Evolutionary conservation across 2,329 filamentous ascomycete species (phyloP), one percentile per base, ranked within the genome.

Genomic region (Plenodomus lindquistii): DNA sequence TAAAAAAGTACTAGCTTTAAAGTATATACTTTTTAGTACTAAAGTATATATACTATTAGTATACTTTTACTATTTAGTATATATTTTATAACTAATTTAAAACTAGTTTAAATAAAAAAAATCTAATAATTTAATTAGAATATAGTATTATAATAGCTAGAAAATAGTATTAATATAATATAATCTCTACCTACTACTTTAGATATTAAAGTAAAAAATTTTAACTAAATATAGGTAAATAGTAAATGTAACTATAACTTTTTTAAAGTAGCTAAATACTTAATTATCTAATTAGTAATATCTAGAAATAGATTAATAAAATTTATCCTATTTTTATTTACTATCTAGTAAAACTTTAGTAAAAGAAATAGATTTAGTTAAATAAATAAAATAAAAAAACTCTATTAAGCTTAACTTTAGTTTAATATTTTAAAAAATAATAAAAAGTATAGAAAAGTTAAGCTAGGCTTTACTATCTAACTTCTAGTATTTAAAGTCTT

Each of bases 141-240:
- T 66, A 75, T 75, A 75, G 69, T 65, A 67, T 75, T 75, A 69
- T 71, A 66, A 24, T 24, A 24, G 22, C 22, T 67, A 73, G 65
- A 73, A 74, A 75, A 63, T 73, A 69, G 66, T 75, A 65, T 75
- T 74, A 67, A 75, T 11, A 11, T 24, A 24, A 24, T 74, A 66
- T 75, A 71, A 73, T 74, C 74, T 75, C 73, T 74, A 69, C 71
- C 69, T 67, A 73, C 68, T 73, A 65, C 68, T 72, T 70, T 73
- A 44, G 44, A 49, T 49, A 40, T 49, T 40, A 49, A 49, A 49
- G 46, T 24, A 40, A 49, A 49, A 24, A 49, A 27, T 44, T 49
- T 49, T 44, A 40, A 49, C 41, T 44, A 49, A 49, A 36, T 19
- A 22, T 24, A 24, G 22, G 22, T 24, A 24, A 24, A 24, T 24